A percentile compares a stretch with the other conserved stretches of the same genome.
phyloP scores from a whole-genome alignment of 345 rosid genomes.

The Passiflora organensis region DNA sequence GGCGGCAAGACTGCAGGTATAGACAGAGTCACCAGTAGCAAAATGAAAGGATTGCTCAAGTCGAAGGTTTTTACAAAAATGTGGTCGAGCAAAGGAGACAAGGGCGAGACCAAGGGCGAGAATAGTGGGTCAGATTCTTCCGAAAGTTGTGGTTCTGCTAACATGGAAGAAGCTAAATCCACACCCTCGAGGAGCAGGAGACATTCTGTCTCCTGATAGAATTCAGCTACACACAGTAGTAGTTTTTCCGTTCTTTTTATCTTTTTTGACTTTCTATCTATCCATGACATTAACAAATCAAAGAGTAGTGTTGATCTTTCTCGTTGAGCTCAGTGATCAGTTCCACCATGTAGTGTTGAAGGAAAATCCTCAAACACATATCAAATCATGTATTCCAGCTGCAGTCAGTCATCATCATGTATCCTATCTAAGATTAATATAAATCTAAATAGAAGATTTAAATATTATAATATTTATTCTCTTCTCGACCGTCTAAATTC shows the following conservation, averaged over 20 bases:
- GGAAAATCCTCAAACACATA: background rate
- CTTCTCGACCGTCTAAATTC: too few species aligned
- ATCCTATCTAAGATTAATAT: too few species aligned
- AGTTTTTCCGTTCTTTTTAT: conserved; percentile 6
- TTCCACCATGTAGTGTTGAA: conserved; percentile 18
- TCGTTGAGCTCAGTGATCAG: conserved; percentile 25
- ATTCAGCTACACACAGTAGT: conserved; percentile 5
- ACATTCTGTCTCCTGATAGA: conserved; percentile 58
- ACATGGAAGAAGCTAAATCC: conserved; percentile 45
- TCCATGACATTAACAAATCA: conserved; percentile 15
- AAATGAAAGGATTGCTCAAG: conserved; percentile 64
- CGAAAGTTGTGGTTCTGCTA: conserved; percentile 57
- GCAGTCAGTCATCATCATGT: background rate
- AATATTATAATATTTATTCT: too few species aligned
- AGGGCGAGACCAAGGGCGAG: conserved; percentile 51
- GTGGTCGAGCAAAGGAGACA: conserved; percentile 51
- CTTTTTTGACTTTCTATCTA: conserved; percentile 1
- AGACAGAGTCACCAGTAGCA: conserved; percentile 42
- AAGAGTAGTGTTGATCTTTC: conserved; percentile 18
- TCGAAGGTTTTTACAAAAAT: conserved; percentile 56
- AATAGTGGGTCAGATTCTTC: conserved; percentile 78
- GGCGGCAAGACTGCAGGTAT: conserved; percentile 21
- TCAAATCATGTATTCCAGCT: background rate
- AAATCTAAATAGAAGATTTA: too few species aligned
- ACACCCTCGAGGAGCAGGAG: conserved; percentile 72